Conservation (phyloP, 2,329 filamentous ascomycete genomes). For the Alternaria viburni region DNA sequence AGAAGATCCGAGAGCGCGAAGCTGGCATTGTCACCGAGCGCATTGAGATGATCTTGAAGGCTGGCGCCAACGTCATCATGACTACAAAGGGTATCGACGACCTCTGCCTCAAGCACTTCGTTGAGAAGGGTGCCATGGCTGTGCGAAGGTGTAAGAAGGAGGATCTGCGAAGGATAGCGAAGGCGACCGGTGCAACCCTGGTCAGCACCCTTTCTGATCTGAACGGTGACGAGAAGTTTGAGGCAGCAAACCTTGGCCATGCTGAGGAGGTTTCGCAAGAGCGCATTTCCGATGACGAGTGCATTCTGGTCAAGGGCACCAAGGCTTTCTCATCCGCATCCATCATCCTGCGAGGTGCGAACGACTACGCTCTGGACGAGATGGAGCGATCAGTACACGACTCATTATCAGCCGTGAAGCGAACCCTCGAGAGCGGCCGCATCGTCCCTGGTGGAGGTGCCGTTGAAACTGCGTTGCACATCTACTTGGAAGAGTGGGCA, state of each 20-base stretch:
- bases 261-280: slow-evolving; percentile 98
- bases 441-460: slow-evolving; percentile 96
- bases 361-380: slow-evolving; percentile 96
- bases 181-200: slow-evolving; percentile 91
- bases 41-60: slow-evolving; percentile 96
- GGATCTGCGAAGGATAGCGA: slow-evolving; percentile 92
- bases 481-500: slow-evolving; percentile 98
- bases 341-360: slow-evolving; percentile 91
- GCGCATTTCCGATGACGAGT: slow-evolving; percentile 98
- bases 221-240: slow-evolving; percentile 97
- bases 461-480: slow-evolving; percentile 98
- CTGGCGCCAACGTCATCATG: slow-evolving; percentile 92
- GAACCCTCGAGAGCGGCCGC: slow-evolving; percentile 93
- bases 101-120: slow-evolving; percentile 88
- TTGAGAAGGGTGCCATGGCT: slow-evolving; percentile 94
- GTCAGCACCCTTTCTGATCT: slow-evolving; percentile 93
- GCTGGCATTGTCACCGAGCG: slow-evolving; percentile 91
- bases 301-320: slow-evolving; percentile 94
- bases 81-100: slow-evolving; percentile 99
- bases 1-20: slow-evolving; percentile 94
- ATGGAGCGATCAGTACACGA: slow-evolving; percentile 99
- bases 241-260: slow-evolving; percentile 83
- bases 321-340: slow-evolving; percentile 94
- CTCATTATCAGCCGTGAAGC: slow-evolving; percentile 94
- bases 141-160: slow-evolving; percentile 98